phyloP scores from a whole-genome alignment of 1,139 yeast genomes.

The Geotrichum candidum region DNA sequence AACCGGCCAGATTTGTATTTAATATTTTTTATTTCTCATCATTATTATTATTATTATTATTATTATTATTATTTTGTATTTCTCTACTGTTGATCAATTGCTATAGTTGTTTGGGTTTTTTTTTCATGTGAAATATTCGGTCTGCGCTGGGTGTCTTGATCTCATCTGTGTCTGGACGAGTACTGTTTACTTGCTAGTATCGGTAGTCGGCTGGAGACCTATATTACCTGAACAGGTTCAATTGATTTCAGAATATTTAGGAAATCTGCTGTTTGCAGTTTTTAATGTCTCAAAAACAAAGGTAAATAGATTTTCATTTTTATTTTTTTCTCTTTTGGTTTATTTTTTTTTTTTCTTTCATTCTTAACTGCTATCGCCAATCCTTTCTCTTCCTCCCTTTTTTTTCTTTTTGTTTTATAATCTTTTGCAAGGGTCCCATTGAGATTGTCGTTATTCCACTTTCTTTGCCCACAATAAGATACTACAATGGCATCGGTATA shows the following conservation, averaged over 20 bases:
- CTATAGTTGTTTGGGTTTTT: too few relatives aligned
- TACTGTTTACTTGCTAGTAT: too few relatives aligned
- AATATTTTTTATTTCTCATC: background rate
- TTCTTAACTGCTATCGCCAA: background rate
- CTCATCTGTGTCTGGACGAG: too few relatives aligned
- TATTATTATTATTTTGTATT: too few relatives aligned
- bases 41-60: too few relatives aligned
- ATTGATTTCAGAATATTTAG: background rate
- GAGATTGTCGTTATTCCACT: background rate
- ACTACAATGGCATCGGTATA: background rate
- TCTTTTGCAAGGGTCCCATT: background rate
- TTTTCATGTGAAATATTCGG: too few relatives aligned
- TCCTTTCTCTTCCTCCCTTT: background rate
- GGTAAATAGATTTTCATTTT: too few relatives aligned
- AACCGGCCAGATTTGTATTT: background rate
- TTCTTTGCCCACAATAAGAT: background rate
- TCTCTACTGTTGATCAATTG: background rate
- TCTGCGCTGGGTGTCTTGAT: too few relatives aligned
- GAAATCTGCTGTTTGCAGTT: background rate
- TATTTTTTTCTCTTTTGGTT: too few relatives aligned
- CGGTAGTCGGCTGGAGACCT: background rate
- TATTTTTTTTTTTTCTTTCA: background rate
- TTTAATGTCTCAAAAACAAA: background rate
- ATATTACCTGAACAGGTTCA: background rate
- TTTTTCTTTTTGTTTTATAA: too few relatives aligned